Evolutionary conservation across 306 rosid species (phyloP).

Genomic region (Cucurbita maxima): DNA sequence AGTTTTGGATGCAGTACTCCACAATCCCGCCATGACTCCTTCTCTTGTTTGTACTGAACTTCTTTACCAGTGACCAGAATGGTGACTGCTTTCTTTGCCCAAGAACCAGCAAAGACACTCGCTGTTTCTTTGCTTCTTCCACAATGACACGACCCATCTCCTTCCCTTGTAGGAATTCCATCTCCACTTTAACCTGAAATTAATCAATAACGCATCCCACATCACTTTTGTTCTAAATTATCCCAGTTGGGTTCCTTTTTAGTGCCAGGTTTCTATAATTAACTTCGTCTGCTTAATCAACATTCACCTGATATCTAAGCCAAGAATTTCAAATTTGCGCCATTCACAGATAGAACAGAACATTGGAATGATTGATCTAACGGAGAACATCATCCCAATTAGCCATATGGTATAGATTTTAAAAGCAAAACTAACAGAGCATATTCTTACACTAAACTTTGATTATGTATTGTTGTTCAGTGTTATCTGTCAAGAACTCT

Average conservation of each 20-base stretch:
- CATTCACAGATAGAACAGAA: not conserved
- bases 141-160: slow-evolving; percentile 51
- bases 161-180: slow-evolving; percentile 43
- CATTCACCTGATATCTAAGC: not conserved
- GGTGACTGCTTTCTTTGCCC: slow-evolving; percentile 54
- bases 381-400: not conserved
- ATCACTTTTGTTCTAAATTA: not conserved
- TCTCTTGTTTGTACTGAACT: slow-evolving; percentile 11
- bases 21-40: slow-evolving; percentile 26
- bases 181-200: slow-evolving; percentile 46
- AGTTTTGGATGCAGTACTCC: slow-evolving; percentile 59
- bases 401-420: not conserved
- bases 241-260: not conserved
- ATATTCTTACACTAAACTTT: not conserved
- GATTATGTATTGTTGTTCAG: not conserved
- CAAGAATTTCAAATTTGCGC: not conserved
- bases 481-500: not conserved
- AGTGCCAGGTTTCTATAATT: not conserved
- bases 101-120: slow-evolving; percentile 45
- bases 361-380: not conserved
- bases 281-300: not conserved
- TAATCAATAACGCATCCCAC: not conserved
- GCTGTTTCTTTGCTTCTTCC: slow-evolving; percentile 56
- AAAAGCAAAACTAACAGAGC: too few relatives aligned
- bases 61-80: slow-evolving; percentile 31